Conservation (phyloP, 1,284 basidiomycete species). For the Heterobasidion annosum region DNA sequence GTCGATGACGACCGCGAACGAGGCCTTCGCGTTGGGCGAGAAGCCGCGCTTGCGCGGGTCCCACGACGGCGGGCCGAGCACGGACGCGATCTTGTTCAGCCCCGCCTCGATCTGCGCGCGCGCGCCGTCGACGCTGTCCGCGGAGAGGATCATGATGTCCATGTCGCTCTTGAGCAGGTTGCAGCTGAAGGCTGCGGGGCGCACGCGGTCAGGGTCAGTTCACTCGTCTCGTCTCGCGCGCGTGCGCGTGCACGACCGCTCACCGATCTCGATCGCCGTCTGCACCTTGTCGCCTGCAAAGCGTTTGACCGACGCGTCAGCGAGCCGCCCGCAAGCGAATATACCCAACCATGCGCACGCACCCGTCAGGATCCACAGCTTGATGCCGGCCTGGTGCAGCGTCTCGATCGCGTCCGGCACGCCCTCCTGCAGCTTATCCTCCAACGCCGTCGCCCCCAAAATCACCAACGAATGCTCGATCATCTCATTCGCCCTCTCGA, state of each 20-base stretch:
- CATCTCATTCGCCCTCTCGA: conserved; percentile 80
- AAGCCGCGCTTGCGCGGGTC: conserved; percentile 56
- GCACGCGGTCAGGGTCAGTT: background rate
- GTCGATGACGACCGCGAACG: conserved; percentile 94
- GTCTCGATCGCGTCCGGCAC: conserved; percentile 94
- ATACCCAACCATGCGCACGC: conserved; percentile 14
- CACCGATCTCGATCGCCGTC: conserved; percentile 92
- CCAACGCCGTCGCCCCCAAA: conserved; percentile 90
- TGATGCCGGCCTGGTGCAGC: conserved; percentile 90
- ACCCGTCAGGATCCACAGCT: conserved; percentile 93
- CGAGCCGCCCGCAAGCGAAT: background rate
- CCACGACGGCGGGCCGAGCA: conserved; percentile 56
- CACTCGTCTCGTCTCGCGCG: no score
- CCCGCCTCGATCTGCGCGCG: conserved; percentile 88
- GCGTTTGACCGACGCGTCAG: conserved; percentile 5
- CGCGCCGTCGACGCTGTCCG: conserved; percentile 69
- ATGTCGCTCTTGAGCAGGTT: conserved; percentile 87
- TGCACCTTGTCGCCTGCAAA: conserved; percentile 86
- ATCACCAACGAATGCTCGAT: conserved; percentile 81
- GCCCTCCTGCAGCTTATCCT: conserved; percentile 95
- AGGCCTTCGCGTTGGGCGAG: conserved; percentile 53
- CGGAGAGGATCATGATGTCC: conserved; percentile 96
- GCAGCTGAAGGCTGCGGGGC: conserved; percentile 64
- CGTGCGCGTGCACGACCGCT: conserved; percentile 4
- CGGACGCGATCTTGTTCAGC: conserved; percentile 88